Conservation (phyloP, 495 filamentous ascomycete species). For the Collariella sp. region DNA sequence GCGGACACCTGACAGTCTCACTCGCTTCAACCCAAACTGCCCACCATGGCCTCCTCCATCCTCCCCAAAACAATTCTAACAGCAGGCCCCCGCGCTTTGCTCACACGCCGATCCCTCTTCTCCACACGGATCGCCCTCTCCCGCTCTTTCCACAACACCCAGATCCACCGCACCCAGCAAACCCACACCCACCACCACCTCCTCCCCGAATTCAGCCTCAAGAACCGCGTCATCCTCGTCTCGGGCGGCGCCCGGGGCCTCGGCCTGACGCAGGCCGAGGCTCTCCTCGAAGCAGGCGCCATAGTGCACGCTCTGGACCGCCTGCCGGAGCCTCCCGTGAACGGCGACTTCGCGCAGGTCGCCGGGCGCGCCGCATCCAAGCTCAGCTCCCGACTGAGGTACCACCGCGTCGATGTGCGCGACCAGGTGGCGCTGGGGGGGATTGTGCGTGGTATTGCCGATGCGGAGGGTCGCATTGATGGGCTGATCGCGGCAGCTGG, state of each 20-base stretch:
- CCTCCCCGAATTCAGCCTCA: conserved; percentile 72
- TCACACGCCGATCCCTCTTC: not conserved
- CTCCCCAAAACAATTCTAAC: not conserved
- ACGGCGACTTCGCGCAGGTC: conserved; percentile 48
- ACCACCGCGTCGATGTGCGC: conserved; percentile 81
- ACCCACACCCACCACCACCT: conserved; percentile 17
- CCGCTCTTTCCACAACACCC: conserved; percentile 13
- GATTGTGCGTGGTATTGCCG: conserved; percentile 59
- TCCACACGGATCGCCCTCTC: not conserved
- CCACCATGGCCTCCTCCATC: not conserved
- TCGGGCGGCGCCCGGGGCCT: conserved; percentile 74
- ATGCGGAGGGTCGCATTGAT: conserved; percentile 63
- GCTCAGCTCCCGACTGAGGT: conserved; percentile 61
- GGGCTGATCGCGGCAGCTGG: conserved; percentile 77
- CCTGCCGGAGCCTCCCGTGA: conserved; percentile 34
- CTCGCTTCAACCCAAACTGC: not conserved
- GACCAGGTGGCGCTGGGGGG: conserved; percentile 59
- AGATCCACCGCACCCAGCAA: not conserved
- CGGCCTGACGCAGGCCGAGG: conserved; percentile 70
- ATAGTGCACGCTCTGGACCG: conserved; percentile 55
- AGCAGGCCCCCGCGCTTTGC: not conserved
- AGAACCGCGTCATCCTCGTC: conserved; percentile 66
- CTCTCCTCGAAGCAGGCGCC: conserved; percentile 71
- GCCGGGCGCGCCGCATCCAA: conserved; percentile 55
- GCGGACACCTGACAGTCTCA: not conserved